Evolutionary conservation across 2,329 filamentous ascomycete genomes (phyloP), one percentile per base, ranked within the genome.

Genomic region (Talaromyces sp.): DNA sequence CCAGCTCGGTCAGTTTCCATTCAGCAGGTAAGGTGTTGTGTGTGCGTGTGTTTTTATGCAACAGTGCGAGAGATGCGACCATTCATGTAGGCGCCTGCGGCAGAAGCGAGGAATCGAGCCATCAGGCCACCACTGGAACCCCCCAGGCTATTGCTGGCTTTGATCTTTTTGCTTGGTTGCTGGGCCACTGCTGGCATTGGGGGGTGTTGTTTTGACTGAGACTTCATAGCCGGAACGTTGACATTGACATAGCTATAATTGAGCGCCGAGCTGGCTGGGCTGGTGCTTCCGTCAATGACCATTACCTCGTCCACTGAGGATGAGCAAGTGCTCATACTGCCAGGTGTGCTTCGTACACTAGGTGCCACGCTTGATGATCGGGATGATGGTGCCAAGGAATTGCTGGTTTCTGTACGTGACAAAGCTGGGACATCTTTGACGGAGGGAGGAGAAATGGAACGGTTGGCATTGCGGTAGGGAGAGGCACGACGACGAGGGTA

Each of bases 321-420:
- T 0, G 71, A 75, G 61, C 68, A 69, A 2, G 72, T 72, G 63
- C 71, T 74, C 46, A 76, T 67, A 56, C 71, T 77, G 37, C 73
- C 71, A 0, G 76, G 76, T 1, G 76, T 78, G 37, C 74, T 75
- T 15, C 74, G 71, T 13, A 71, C 74, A 59, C 74, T 77, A 17
- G 75, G 73, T 6, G 75, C 72, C 11, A 74, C 56, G 51, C 76
- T 78, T 21, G 76, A 78, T 1, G 75, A 75, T 31, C 75, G 71
- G 31, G 76, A 78, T 11, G 59, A 61, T n/a, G 57, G 60, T 64
- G 70, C 72, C 31, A 75, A 64, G 4, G 74, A 75, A 56, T 69
- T 73, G 40, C 70, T 68, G 4, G 74, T 76, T 57, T 75, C 72
- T 1, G 73, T 70, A 25, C 73, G 72, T 1, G 75, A 75, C 2